A percentile compares a stretch with the other conserved stretches of the same genome.
Conservation (phyloP, 1,284 basidiomycete genomes). For the Ustilago hordei region DNA sequence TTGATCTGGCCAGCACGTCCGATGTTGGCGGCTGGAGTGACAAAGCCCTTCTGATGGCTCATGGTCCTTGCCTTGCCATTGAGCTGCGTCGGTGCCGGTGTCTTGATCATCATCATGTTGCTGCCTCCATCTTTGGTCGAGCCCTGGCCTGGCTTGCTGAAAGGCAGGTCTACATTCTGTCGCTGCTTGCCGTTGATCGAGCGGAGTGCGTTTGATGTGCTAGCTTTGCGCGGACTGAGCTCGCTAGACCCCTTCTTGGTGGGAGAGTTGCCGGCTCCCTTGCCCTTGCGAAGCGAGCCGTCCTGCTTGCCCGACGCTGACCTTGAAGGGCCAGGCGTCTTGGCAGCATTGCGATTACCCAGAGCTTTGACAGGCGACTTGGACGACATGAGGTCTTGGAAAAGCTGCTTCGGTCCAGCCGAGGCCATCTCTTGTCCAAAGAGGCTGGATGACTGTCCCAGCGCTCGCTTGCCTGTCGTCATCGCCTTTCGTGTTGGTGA, state of each 20-base stretch:
- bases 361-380: slow-evolving; percentile 46
- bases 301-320: slow-evolving; percentile 17
- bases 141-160: slow-evolving; percentile 29
- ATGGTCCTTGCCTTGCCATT: slow-evolving; percentile 23
- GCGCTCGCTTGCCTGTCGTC: slow-evolving; percentile 42
- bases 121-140: slow-evolving; percentile 16
- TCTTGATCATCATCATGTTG: slow-evolving; percentile 34
- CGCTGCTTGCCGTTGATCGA: slow-evolving; percentile 49
- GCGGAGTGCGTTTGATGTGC: slow-evolving; percentile 29
- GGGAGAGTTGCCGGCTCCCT: slow-evolving; percentile 20
- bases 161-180: slow-evolving; percentile 27
- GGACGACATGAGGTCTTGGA: slow-evolving; percentile 29
- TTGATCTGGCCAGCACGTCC: slow-evolving; percentile 63
- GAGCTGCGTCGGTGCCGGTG: slow-evolving; percentile 36
- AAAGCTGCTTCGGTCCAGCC: slow-evolving; percentile 45
- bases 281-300: slow-evolving; percentile 27
- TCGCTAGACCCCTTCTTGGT: slow-evolving; percentile 27
- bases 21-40: slow-evolving; percentile 62
- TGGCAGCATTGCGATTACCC: slow-evolving; percentile 39
- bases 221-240: slow-evolving; percentile 42
- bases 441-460: slow-evolving; percentile 30
- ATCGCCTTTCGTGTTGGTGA: slow-evolving; percentile 45
- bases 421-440: slow-evolving; percentile 31
- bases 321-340: slow-evolving; percentile 39
- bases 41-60: slow-evolving; percentile 48